A percentile compares a stretch with the other conserved stretches of the same genome.
Conservation (phyloP, 2,329 filamentous ascomycete genomes). For the Rhinocladiella similis region DNA sequence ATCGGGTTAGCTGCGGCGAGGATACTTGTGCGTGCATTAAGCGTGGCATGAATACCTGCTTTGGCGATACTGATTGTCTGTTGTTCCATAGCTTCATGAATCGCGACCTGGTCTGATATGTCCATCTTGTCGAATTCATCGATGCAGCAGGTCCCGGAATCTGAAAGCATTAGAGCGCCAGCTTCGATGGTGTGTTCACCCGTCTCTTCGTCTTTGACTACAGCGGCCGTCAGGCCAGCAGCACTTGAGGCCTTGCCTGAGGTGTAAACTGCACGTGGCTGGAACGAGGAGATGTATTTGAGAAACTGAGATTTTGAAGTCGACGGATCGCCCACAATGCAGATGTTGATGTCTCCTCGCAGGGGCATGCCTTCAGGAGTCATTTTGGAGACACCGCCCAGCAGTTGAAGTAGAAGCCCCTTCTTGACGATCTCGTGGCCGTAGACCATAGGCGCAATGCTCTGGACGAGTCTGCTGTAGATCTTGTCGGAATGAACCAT, state of each 20-base stretch:
- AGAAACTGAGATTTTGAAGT: conserved; percentile 98
- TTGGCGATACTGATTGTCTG: conserved; percentile 99
- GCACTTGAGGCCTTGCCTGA: conserved; percentile 97
- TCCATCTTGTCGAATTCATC: conserved; percentile 99
- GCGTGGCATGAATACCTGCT: conserved; percentile 94
- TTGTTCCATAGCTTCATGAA: conserved; percentile 99
- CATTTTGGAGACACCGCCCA: conserved; percentile 91
- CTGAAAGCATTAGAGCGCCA: conserved; percentile 92
- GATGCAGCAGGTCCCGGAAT: conserved; percentile 96
- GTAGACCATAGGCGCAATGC: conserved; percentile 94
- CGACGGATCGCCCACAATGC: conserved; percentile 93
- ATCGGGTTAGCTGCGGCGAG: conserved; percentile 96
- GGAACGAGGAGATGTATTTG: conserved; percentile 87
- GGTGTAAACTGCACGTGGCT: conserved; percentile 96
- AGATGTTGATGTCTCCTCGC: conserved; percentile 97
- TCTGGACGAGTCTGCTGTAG: conserved; percentile 88
- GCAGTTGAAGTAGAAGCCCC: conserved; percentile 85
- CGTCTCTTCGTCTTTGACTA: conserved; percentile 97
- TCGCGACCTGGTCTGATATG: conserved; percentile 92
- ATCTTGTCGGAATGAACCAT: conserved; percentile 98
- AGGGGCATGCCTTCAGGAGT: conserved; percentile 94
- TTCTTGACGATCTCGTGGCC: conserved; percentile 98
- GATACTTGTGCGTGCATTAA: conserved; percentile 94
- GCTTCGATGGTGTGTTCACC: conserved; percentile 99
- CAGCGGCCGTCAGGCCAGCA: conserved; percentile 93